A percentile compares a stretch with the other conserved stretches of the same genome.
Conservation (phyloP, 1,139 yeast genomes). For the Magnusiomyces suaveolens region DNA sequence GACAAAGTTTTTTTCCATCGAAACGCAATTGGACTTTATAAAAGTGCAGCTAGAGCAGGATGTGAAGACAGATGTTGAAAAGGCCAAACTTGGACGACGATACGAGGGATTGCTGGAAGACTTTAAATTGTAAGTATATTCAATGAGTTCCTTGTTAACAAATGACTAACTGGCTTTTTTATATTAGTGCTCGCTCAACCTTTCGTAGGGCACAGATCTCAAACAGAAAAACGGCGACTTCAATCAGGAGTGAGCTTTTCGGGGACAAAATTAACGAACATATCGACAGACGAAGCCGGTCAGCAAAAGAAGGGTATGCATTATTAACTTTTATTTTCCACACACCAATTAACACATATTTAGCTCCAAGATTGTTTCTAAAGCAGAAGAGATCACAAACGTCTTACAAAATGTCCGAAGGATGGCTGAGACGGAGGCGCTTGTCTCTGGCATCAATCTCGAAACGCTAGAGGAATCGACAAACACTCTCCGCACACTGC, state of each 20-base stretch:
- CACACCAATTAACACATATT: not conserved
- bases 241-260: not conserved
- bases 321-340: not conserved
- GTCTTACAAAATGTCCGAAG: constrained; percentile 47
- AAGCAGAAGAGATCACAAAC: constrained; percentile 46
- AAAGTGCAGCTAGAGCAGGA: not conserved
- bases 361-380: constrained; percentile 16
- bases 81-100: not conserved
- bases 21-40: not conserved
- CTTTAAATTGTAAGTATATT: not conserved
- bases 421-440: constrained; percentile 38
- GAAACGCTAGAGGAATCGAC: constrained; percentile 54
- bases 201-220: not conserved
- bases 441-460: constrained; percentile 53
- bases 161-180: not conserved
- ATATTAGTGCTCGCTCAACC: not conserved
- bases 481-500: constrained; percentile 40
- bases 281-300: not conserved
- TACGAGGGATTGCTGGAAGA: not conserved
- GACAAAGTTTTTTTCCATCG: not conserved
- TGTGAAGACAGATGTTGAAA: not conserved
- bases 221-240: not conserved
- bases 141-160: not conserved
- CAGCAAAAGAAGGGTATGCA: not conserved
- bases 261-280: not conserved